A percentile compares a stretch with the other conserved stretches of the same genome.
These are phyloP conservation scores for Euclidium syriacum DNA, from an alignment of 345 rosid species.

Conservation along the genomic window DNA sequence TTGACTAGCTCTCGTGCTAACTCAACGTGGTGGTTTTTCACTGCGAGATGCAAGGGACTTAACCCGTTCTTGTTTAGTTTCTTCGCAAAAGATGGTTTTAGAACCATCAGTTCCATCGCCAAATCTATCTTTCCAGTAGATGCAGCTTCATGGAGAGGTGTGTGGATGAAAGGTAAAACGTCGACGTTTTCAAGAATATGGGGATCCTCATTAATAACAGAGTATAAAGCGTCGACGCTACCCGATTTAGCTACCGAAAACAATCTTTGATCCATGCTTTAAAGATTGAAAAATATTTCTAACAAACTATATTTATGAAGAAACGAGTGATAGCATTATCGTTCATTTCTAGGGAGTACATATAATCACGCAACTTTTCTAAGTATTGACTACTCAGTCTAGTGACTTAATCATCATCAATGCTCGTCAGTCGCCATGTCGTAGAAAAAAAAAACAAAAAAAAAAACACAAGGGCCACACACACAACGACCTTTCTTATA, in stretches of 20 bases:
- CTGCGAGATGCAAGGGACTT: conserved; percentile 20
- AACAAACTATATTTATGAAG: too few species aligned
- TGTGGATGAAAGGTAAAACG: not conserved
- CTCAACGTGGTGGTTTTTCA: not conserved
- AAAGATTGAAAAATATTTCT: too few species aligned
- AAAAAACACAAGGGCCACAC: too few species aligned
- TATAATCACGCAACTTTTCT: too few species aligned
- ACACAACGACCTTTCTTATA: too few species aligned
- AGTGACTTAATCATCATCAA: too few species aligned
- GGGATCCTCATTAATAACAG: not conserved
- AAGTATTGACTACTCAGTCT: too few species aligned
- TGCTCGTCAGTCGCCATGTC: too few species aligned
- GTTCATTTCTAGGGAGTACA: too few species aligned
- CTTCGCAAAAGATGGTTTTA: conserved; percentile 17
- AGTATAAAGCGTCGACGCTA: not conserved
- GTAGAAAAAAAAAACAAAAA: too few species aligned
- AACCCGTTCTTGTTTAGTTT: not conserved
- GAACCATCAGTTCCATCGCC: conserved; percentile 16
- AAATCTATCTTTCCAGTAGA: not conserved
- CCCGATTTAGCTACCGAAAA: not conserved
- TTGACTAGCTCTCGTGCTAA: conserved; percentile 14
- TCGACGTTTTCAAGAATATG: not conserved
- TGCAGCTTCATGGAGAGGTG: conserved; percentile 18
- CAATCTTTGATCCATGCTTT: not conserved
- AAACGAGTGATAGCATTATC: too few species aligned